Percentiles rank a stretch among this genome's conserved stretches.
Evolutionary conservation across 805 yeast genomes (phyloP).

Genomic region (Naumovozyma baii): DNA sequence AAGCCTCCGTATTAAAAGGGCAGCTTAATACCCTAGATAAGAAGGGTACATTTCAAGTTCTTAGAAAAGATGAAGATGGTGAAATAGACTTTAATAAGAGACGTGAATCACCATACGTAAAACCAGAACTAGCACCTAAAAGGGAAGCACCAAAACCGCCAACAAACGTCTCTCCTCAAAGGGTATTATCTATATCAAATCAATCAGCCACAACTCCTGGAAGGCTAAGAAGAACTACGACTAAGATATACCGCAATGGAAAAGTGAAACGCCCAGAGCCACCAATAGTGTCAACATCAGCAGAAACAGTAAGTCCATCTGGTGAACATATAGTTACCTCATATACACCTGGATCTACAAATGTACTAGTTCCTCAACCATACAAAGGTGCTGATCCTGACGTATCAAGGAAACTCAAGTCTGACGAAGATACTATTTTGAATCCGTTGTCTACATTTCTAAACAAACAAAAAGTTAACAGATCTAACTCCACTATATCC

Average conservation of each 20-base stretch:
- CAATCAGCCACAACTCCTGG: constrained; percentile 9
- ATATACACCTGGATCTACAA: constrained; percentile 37
- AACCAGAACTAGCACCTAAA: constrained; percentile 52
- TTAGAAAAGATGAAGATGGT: constrained; percentile 49
- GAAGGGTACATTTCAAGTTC: constrained; percentile 50
- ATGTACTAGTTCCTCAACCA: constrained; percentile 36
- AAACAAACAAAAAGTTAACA: constrained; percentile 11
- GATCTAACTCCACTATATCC: constrained; percentile 15
- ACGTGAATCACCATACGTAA: constrained; percentile 61
- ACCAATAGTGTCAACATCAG: constrained; percentile 6
- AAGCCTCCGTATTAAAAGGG: background rate
- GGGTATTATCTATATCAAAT: constrained; percentile 9
- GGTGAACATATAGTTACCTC: constrained; percentile 27
- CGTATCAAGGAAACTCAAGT: constrained; percentile 5
- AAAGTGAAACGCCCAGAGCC: constrained; percentile 13
- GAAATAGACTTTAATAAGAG: constrained; percentile 79
- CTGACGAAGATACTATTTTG: constrained; percentile 4
- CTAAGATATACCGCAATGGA: constrained; percentile 6
- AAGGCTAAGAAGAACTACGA: constrained; percentile 10
- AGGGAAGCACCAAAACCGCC: constrained; percentile 71
- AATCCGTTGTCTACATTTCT: constrained; percentile 10
- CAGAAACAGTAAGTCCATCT: constrained; percentile 8
- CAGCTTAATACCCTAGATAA: constrained; percentile 2
- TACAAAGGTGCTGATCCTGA: constrained; percentile 27
- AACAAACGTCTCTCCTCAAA: constrained; percentile 18